Evolutionary conservation across 495 filamentous ascomycete genomes (phyloP).

Genomic region (Xylaria nigripes): DNA sequence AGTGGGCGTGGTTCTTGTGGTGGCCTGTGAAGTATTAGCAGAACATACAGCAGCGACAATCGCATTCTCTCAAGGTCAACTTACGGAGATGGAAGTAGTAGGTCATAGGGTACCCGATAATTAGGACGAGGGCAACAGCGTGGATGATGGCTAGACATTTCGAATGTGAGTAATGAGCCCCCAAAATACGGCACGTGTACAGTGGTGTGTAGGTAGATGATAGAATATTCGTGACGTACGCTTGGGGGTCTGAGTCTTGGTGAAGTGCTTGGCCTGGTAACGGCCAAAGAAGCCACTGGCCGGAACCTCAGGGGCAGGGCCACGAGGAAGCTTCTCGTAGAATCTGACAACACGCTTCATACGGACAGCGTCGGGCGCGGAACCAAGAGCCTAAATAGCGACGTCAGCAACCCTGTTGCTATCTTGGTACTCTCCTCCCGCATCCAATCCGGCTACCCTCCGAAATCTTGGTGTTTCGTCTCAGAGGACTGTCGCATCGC

Average conservation of each 20-base stretch:
- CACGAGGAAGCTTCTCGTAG: slow-evolving; percentile 94
- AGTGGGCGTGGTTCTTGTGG: slow-evolving; percentile 99
- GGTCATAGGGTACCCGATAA: slow-evolving; percentile 85
- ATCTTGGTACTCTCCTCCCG: background rate
- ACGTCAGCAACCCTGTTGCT: slow-evolving; percentile 23
- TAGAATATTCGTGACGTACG: slow-evolving; percentile 54
- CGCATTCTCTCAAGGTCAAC: slow-evolving; percentile 24
- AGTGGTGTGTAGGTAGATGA: background rate
- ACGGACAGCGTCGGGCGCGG: slow-evolving; percentile 84
- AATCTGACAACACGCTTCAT: slow-evolving; percentile 96
- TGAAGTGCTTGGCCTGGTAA: slow-evolving; percentile 93
- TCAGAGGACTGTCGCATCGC: background rate
- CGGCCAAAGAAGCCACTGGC: slow-evolving; percentile 68
- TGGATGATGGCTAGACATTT: slow-evolving; percentile 66
- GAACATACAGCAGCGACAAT: background rate
- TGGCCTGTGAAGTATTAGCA: slow-evolving; percentile 56
- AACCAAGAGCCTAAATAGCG: slow-evolving; percentile 66
- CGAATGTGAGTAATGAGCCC: slow-evolving; percentile 14
- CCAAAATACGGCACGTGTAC: background rate
- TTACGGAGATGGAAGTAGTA: slow-evolving; percentile 99
- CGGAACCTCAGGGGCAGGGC: slow-evolving; percentile 71
- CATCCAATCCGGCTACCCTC: background rate
- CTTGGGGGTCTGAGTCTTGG: slow-evolving; percentile 75
- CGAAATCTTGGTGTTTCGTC: background rate
- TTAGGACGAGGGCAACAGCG: slow-evolving; percentile 63